A percentile compares a stretch with the other conserved stretches of the same genome.
These are phyloP conservation scores for Aspergillus sp. DNA, from an alignment of 2,329 filamentous ascomycete genomes.

Conservation along the genomic window DNA sequence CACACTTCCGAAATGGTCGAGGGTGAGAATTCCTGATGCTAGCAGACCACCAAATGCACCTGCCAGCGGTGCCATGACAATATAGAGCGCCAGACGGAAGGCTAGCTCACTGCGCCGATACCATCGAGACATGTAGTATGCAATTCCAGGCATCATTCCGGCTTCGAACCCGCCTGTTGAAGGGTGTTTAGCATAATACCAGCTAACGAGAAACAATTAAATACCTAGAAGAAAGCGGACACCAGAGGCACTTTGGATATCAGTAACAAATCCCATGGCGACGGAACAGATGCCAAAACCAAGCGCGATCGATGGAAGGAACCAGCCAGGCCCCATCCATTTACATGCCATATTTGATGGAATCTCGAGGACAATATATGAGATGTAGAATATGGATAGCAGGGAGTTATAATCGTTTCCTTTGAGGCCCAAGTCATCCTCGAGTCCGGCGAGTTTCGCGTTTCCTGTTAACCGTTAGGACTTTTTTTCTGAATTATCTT, in stretches of 20 bases:
- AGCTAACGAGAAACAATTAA: not conserved
- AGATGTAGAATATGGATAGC: conserved; percentile 66
- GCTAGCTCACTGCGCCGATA: conserved; percentile 65
- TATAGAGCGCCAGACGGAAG: conserved; percentile 64
- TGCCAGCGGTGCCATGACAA: conserved; percentile 66
- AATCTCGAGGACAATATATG: conserved; percentile 69
- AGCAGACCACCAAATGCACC: conserved; percentile 68
- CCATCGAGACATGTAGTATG: conserved; percentile 69
- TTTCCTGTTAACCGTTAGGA: conserved; percentile 49
- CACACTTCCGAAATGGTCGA: conserved; percentile 55
- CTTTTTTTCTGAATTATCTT: too few species aligned
- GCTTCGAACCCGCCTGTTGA: conserved; percentile 54
- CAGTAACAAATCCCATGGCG: conserved; percentile 60
- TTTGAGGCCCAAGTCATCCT: conserved; percentile 55
- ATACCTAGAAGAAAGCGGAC: conserved; percentile 65
- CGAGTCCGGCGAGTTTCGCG: conserved; percentile 61
- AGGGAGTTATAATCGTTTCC: conserved; percentile 66
- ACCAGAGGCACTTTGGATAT: conserved; percentile 48
- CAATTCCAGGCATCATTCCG: conserved; percentile 68
- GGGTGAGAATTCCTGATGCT: conserved; percentile 56
- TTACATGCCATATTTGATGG: conserved; percentile 66
- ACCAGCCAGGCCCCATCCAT: conserved; percentile 67
- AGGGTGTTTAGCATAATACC: not conserved
- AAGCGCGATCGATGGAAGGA: conserved; percentile 58
- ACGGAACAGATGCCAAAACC: conserved; percentile 61